These are phyloP conservation scores for Umbellularia californica DNA, from an alignment of 164 flowering plant species.

Conservation along the genomic window DNA sequence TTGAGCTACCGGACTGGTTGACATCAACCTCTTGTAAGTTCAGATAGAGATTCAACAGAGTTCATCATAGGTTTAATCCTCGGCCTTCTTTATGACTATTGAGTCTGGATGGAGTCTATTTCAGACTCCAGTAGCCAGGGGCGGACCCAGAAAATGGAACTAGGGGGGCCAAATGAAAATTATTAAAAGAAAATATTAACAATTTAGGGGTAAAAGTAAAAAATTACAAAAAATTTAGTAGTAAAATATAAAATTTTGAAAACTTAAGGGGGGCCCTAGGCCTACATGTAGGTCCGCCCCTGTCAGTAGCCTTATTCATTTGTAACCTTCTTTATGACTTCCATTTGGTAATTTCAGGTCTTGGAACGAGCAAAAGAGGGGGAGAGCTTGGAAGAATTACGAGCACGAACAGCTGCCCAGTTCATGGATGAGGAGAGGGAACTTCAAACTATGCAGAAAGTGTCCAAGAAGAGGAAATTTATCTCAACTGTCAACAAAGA, in stretches of 20 bases:
- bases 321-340: neutral
- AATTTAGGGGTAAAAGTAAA: too few relatives aligned
- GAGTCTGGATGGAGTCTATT: neutral
- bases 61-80: neutral
- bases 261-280: too few relatives aligned
- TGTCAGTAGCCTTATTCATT: neutral
- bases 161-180: too few relatives aligned
- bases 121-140: neutral
- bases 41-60: too few relatives aligned
- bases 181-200: too few relatives aligned
- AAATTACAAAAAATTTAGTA: too few relatives aligned
- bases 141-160: too few relatives aligned
- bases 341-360: slow-evolving; percentile 36
- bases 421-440: slow-evolving; percentile 48
- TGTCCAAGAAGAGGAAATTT: slow-evolving; percentile 72
- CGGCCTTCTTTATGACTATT: neutral
- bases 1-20: too few relatives aligned
- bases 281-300: too few relatives aligned
- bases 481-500: slow-evolving; percentile 42
- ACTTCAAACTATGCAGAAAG: slow-evolving; percentile 38
- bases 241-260: too few relatives aligned
- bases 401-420: slow-evolving; percentile 83
- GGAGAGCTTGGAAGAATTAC: slow-evolving; percentile 81
- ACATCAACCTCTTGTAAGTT: too few relatives aligned
- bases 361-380: slow-evolving; percentile 95